These are phyloP conservation scores for Magnaporthiopsis incrustans DNA, from an alignment of 2,329 filamentous ascomycete genomes.

Conservation along the genomic window DNA sequence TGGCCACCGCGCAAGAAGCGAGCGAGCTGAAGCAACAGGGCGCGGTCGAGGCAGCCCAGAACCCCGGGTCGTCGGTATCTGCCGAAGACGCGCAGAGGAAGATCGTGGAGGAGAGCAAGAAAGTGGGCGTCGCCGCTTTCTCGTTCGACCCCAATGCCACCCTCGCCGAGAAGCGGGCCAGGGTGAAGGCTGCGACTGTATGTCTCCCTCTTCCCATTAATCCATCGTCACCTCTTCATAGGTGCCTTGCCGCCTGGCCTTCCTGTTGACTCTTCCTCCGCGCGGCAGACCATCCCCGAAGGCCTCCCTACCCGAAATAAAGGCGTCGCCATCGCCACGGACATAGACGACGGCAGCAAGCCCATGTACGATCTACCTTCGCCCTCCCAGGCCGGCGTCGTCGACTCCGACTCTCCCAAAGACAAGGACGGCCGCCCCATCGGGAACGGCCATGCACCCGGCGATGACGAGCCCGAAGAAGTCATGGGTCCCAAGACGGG, in stretches of 20 bases:
- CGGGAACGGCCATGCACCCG: conserved; percentile 41
- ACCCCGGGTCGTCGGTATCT: conserved; percentile 60
- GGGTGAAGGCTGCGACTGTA: conserved; percentile 62
- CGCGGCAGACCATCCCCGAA: conserved; percentile 51
- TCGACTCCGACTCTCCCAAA: conserved; percentile 45
- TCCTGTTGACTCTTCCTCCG: conserved; percentile 12
- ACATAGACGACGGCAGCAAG: conserved; percentile 63
- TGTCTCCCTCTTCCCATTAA: not conserved
- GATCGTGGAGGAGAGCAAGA: conserved; percentile 68
- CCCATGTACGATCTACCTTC: conserved; percentile 71
- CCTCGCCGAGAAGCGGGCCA: conserved; percentile 74
- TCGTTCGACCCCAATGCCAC: conserved; percentile 82
- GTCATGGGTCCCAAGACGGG: conserved; percentile 56
- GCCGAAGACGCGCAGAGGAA: conserved; percentile 64
- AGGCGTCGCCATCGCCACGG: conserved; percentile 66
- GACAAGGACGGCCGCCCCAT: conserved; percentile 40
- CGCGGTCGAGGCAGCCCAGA: conserved; percentile 65
- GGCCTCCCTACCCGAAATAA: conserved; percentile 53
- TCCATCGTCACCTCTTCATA: not conserved
- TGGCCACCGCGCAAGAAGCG: conserved; percentile 22
- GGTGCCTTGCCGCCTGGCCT: not conserved
- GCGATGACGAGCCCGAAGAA: conserved; percentile 49
- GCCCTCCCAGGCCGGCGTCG: conserved; percentile 60
- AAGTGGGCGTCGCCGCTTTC: conserved; percentile 72
- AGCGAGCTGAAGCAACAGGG: conserved; percentile 74